Conservation (phyloP, 345 rosid genomes). For the Erodium maritimum region DNA sequence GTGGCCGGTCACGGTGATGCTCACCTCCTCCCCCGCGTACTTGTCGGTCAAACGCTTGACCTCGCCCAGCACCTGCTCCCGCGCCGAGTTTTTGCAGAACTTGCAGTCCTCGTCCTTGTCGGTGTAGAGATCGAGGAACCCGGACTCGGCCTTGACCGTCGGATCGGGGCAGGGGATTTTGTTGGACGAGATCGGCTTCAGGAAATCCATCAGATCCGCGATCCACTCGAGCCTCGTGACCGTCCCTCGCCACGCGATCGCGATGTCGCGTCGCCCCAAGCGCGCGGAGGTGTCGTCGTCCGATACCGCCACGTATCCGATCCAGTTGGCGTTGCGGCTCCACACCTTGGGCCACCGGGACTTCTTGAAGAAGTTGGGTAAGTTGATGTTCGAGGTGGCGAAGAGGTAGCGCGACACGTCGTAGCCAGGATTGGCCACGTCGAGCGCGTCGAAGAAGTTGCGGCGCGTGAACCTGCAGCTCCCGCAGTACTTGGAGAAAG, state of each 20-base stretch:
- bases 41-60: constrained; percentile 36
- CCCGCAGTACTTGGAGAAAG: constrained; percentile 62
- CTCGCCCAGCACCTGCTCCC: constrained; percentile 59
- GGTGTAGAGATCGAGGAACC: constrained; percentile 69
- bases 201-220: constrained; percentile 61
- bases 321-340: constrained; percentile 83
- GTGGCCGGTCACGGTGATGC: constrained; percentile 77
- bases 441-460: constrained; percentile 41
- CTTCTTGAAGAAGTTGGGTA: constrained; percentile 70
- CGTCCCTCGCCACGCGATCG: constrained; percentile 72
- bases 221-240: constrained; percentile 72
- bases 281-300: constrained; percentile 31
- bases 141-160: constrained; percentile 64
- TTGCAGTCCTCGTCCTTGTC: constrained; percentile 49
- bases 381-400: constrained; percentile 63
- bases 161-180: constrained; percentile 59
- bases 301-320: constrained; percentile 74
- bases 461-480: constrained; percentile 50
- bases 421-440: constrained; percentile 38
- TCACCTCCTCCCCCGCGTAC: constrained; percentile 37
- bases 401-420: constrained; percentile 51
- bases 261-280: constrained; percentile 67
- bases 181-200: constrained; percentile 34
- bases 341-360: constrained; percentile 81
- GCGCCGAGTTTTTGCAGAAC: constrained; percentile 52